Conservation (phyloP, 164 flowering plant species). For the grape (Vitis vinifera) region ASM3070453v1 NC_081807.1:3032001-3032500, state of each 20-base stretch:
- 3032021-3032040: no score
- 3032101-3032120: background rate
- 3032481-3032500: conserved; percentile 80
- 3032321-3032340: no score
- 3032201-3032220: conserved; percentile 77
- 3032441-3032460: conserved; percentile 54
- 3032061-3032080: no score
- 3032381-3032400: background rate
- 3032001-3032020: no score
- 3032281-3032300: conserved; percentile 63
- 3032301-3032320: conserved; percentile 40
- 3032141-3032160: conserved; percentile 54
- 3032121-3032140: conserved; percentile 32
- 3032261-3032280: conserved; percentile 82
- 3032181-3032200: conserved; percentile 81
- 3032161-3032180: conserved; percentile 90
- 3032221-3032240: conserved; percentile 79
- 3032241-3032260: conserved; percentile 65
- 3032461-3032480: conserved; percentile 67
- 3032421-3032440: conserved; percentile 63
- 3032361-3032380: background rate
- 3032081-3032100: no score
- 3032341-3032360: background rate
- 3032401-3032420: conserved; percentile 59
- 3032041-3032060: no score